Conservation (phyloP, 2,329 filamentous ascomycete genomes). For the Aspergillus clavatus region DNA sequence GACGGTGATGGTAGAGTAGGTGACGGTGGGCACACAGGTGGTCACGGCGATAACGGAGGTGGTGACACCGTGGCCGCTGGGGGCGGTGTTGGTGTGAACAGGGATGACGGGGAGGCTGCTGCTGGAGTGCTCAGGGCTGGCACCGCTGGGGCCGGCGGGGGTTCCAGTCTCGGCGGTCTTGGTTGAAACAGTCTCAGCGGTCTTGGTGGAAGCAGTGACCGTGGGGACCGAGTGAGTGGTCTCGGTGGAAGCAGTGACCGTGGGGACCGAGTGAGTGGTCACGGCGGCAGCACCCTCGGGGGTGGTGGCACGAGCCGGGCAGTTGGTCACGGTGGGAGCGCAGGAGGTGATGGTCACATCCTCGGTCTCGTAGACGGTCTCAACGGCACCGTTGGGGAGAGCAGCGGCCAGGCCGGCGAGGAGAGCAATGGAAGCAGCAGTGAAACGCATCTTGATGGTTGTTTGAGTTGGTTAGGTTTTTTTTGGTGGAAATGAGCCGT, state of each 20-base stretch:
- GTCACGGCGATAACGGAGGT: constrained; percentile 27
- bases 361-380: constrained; percentile 55
- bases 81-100: constrained; percentile 9
- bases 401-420: constrained; percentile 40
- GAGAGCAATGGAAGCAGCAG: constrained; percentile 37
- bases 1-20: constrained; percentile 27
- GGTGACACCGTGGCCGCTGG: constrained; percentile 11
- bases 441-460: constrained; percentile 41
- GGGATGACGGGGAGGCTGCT: constrained; percentile 17
- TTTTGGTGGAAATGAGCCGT: constrained; percentile 25
- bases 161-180: too few relatives aligned
- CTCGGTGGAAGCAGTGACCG: constrained; percentile 7
- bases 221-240: constrained; percentile 23
- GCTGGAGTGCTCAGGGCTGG: constrained; percentile 13
- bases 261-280: constrained; percentile 8
- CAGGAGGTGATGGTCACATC: constrained; percentile 61
- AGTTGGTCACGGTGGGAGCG: constrained; percentile 58
- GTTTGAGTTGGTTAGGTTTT: constrained; percentile 10
- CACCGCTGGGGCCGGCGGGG: constrained; percentile 30
- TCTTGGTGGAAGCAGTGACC: constrained; percentile 30
- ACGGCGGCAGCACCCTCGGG: constrained; percentile 20
- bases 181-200: too few relatives aligned
- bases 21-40: constrained; percentile 32
- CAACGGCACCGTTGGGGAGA: constrained; percentile 29
- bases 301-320: constrained; percentile 35